Evolutionary conservation across 495 filamentous ascomycete genomes (phyloP), one percentile per base, ranked within the genome.

Genomic region (Penicillium malachiteum): DNA sequence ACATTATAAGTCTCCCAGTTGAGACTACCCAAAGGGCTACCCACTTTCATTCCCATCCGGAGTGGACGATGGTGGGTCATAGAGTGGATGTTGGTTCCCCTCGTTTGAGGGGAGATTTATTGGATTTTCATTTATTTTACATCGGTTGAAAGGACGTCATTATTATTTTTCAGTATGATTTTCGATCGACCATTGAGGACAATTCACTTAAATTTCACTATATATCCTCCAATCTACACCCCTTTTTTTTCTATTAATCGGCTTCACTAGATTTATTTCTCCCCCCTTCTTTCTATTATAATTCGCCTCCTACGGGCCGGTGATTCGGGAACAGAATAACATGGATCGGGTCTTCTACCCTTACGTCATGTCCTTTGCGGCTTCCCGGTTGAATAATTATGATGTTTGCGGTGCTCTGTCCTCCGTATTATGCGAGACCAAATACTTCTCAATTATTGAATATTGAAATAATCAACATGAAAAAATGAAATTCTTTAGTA

Each of bases 1-100:
- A 71, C 59, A 62, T 72, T 72, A 70, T 71, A 72, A 74, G 21
- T 26, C 21, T 26, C 21, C 21, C 21, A 26, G 4, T 26, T 26
- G 2, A 26, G 21, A 1, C 21, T 26, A 68, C 64, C 56, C 62
- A 59, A 65, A 48, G 34, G 54, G 61, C 63, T 69, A 70, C 65
- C 71, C 71, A 73, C 71, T 67, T 57, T 66, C 56, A 60, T 59
- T 64, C 57, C 59, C 67, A 67, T 71, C 56, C 60, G 62, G 62
- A 65, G 60, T 65, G 63, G 69, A 59, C 47, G 42, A 45, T 55
- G 47, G 71, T 74, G 71, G 71, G 68, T 74, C 70, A 60, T 53
- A 39, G 42, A 35, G 70, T 73, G 67, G 70, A 71, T 73, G 67
- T 66, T 61, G 46, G 58, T 60, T 62, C 69, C 71, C 69, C 66